Conservation (phyloP, 2,329 filamentous ascomycete species). For the Cytospora piceae region DNA sequence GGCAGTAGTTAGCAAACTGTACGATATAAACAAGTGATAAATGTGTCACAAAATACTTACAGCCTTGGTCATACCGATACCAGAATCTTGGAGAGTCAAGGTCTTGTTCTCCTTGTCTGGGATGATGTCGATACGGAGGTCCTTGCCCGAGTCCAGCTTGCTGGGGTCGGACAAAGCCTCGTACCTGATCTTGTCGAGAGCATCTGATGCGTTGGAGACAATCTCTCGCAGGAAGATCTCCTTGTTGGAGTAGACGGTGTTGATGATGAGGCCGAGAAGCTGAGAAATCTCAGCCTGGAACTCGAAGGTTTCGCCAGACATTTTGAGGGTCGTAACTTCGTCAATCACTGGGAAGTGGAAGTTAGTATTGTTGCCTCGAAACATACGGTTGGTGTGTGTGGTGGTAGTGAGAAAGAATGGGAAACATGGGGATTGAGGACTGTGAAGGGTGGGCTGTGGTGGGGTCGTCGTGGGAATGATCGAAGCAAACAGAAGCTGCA, state of each 20-base stretch:
- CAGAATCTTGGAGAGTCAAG: slow-evolving; percentile 93
- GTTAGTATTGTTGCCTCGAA: slow-evolving; percentile 1
- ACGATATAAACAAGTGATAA: not conserved
- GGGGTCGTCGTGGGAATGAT: slow-evolving; percentile 17
- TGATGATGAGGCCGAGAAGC: slow-evolving; percentile 99
- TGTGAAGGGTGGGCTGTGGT: slow-evolving; percentile 4
- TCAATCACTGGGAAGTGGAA: slow-evolving; percentile 20
- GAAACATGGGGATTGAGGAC: not conserved
- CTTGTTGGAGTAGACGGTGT: slow-evolving; percentile 99
- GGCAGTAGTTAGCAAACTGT: slow-evolving; percentile 42
- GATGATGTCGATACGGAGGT: slow-evolving; percentile 98
- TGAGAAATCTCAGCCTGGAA: slow-evolving; percentile 99
- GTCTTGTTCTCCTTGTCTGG: slow-evolving; percentile 98
- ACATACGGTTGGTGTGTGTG: not conserved
- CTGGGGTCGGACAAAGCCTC: slow-evolving; percentile 94
- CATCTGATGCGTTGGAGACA: slow-evolving; percentile 98
- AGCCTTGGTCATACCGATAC: slow-evolving; percentile 99
- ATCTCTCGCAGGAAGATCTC: slow-evolving; percentile 99
- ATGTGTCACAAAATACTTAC: slow-evolving; percentile 59
- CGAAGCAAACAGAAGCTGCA: slow-evolving; percentile 17
- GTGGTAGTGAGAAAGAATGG: not conserved
- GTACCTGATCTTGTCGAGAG: slow-evolving; percentile 99
- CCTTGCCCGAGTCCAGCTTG: slow-evolving; percentile 97
- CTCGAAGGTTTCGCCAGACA: slow-evolving; percentile 95
- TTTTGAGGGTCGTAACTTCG: slow-evolving; percentile 52